Base-by-base conservation (phyloP, 176 grass and related monocot species). In the Aegilops speltoides region DNA sequence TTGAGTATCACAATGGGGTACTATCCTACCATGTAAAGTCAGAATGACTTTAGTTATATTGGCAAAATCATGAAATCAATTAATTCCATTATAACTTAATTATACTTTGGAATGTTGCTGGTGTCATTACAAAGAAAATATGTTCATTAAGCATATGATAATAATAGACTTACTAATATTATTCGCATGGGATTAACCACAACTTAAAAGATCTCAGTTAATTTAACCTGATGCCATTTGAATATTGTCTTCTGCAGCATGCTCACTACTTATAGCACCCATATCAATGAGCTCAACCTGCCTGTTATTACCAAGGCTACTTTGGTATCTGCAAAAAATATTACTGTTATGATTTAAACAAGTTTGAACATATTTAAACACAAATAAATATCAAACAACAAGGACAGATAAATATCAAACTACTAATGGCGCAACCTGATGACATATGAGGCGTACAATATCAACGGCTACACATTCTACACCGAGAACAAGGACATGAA, bases 241-340 rank as follows among this genome's bases (percentile, higher is more conserved):
- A 64, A 91, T 86, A n/a, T 96, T 87, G 56, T 96, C 91, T 41
- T 96, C 91, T 4, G 82, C 33, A 31, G n/a, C n/a, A 81, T 91
- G 91, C 50, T 91, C 94, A 19, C 87, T 96, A 79, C 88, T 87
- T 86, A 91, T 92, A 45, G 88, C 88, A 76, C 89, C 89, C 89
- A 91, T 87, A 81, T 98, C 93, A 76, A 98, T 94, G 24, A 98
- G 90, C 71, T 96, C 93, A 81, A 96, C 91, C 88, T 90, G 75
- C 93, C 94, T 98, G 79, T 96, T 90, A 52, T 90, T 98, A 89
- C 91, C 91, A 32, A 98, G 93, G 86, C 79, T 98, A 91, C 86
- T 98, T 89, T 98, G 93, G 54, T 98, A 98, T 91, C 96, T 96
- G 81, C 20, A 93, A 68, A n/a, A n/a, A n/a, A n/a, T n/a, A n/a